Percentiles rank a stretch among this genome's conserved stretches.
These are phyloP conservation scores for Penicillium polonicum DNA, from an alignment of 2,329 filamentous ascomycete genomes.

Conservation along the genomic window DNA sequence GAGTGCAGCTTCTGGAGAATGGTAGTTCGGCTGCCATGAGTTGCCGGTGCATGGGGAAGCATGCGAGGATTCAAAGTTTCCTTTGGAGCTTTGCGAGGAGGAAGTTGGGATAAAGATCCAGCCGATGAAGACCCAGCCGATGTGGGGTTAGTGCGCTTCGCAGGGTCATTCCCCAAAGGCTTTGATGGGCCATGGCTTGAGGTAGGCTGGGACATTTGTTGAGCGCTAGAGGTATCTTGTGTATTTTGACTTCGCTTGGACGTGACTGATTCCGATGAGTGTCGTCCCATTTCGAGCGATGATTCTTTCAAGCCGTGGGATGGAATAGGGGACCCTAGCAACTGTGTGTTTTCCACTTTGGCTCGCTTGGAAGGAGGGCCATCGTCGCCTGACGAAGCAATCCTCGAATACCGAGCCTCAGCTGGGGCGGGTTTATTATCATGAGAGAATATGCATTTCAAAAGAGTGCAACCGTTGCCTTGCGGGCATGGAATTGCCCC, in stretches of 20 bases:
- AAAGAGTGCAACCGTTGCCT: conserved; percentile 50
- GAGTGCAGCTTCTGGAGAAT: conserved; percentile 47
- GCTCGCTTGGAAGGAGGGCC: conserved; percentile 35
- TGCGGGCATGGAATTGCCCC: conserved; percentile 54
- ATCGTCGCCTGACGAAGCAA: conserved; percentile 15
- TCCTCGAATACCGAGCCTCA: conserved; percentile 6
- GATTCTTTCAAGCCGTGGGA: conserved; percentile 1
- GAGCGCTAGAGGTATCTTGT: conserved; percentile 18
- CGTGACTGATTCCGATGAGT: neutral
- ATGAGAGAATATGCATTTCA: conserved; percentile 61
- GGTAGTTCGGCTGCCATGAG: conserved; percentile 41
- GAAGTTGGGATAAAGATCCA: conserved; percentile 10
- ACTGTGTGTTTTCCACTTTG: conserved; percentile 14
- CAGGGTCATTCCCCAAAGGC: neutral
- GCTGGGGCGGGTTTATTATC: conserved; percentile 20
- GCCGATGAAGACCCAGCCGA: neutral
- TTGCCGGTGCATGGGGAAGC: conserved; percentile 44
- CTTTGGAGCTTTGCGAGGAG: conserved; percentile 36
- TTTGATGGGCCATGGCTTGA: conserved; percentile 6
- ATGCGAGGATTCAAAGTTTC: conserved; percentile 49
- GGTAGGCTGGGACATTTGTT: conserved; percentile 33
- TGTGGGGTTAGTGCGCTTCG: neutral
- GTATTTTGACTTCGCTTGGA: conserved; percentile 9
- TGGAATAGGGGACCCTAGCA: neutral
- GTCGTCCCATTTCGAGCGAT: neutral